Percentiles rank a stretch among this genome's conserved stretches.
phyloP scores from a whole-genome alignment of 73 alveolate species.

The Symbiodinium natans region DNA sequence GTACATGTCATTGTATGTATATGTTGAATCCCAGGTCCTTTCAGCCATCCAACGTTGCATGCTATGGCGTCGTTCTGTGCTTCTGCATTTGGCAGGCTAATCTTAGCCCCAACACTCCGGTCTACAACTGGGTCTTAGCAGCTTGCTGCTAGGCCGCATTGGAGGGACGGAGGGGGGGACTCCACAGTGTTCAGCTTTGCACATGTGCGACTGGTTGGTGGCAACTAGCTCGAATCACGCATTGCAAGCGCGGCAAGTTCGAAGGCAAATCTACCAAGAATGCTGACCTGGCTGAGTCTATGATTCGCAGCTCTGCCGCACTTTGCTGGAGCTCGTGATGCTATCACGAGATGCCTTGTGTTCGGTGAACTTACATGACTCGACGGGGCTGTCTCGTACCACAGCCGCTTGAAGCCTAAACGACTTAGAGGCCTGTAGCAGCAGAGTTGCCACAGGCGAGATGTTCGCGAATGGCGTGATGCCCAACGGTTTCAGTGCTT shows the following conservation, averaged over 20 bases:
- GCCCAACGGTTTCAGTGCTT: constrained; percentile 44
- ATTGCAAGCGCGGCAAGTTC: background rate
- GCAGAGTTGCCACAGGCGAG: background rate
- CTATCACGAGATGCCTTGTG: background rate
- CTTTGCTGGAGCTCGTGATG: background rate
- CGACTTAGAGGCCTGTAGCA: background rate
- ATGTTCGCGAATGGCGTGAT: constrained; percentile 21
- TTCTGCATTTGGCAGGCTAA: background rate
- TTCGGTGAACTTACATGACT: too few relatives aligned
- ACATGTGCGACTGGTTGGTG: background rate
- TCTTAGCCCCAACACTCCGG: constrained; percentile 25
- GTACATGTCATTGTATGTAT: background rate
- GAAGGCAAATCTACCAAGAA: background rate
- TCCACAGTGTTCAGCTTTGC: background rate
- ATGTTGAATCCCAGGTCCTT: background rate
- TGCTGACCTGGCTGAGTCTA: background rate
- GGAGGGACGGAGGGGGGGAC: background rate
- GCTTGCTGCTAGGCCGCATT: constrained; percentile 5
- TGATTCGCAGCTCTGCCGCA: background rate
- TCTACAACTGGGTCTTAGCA: constrained; percentile 86
- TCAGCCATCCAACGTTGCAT: background rate
- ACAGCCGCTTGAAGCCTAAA: background rate
- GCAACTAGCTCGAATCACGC: background rate
- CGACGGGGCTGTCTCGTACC: background rate
- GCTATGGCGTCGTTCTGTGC: background rate